phyloP scores from a whole-genome alignment of 345 rosid genomes.

The Bretschneidera sinensis region DNA sequence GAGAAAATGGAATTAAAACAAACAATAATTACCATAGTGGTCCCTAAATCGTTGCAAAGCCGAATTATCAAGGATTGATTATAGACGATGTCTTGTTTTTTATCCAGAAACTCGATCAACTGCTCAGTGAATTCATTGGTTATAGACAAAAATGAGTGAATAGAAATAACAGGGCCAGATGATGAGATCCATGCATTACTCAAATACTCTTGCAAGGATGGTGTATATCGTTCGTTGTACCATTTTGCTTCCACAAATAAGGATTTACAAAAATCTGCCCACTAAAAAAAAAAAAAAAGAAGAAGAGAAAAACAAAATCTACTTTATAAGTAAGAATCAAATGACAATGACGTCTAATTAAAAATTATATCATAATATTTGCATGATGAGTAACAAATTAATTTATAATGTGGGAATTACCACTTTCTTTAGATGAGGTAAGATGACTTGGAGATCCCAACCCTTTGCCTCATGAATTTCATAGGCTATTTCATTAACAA shows the following conservation, averaged over 20 bases:
- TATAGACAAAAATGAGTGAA: slow-evolving; percentile 25
- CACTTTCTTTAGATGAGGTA: slow-evolving; percentile 32
- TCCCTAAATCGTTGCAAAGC: slow-evolving; percentile 47
- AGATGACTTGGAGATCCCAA: slow-evolving; percentile 13
- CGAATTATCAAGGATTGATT: slow-evolving; percentile 36
- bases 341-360: too few relatives aligned
- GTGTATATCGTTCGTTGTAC: slow-evolving; percentile 26
- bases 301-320: background rate
- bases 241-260: slow-evolving; percentile 48
- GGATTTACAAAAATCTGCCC: slow-evolving; percentile 49
- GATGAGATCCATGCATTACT: slow-evolving; percentile 43
- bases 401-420: slow-evolving; percentile 13
- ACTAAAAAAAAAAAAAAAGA: slow-evolving; percentile 16
- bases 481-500: slow-evolving; percentile 29
- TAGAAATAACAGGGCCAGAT: slow-evolving; percentile 30
- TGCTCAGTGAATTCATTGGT: slow-evolving; percentile 11
- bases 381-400: background rate
- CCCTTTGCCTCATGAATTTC: slow-evolving; percentile 31
- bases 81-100: slow-evolving; percentile 25
- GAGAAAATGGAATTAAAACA: too few relatives aligned
- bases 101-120: background rate
- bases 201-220: slow-evolving; percentile 40
- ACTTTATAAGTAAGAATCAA: too few relatives aligned
- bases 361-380: too few relatives aligned
- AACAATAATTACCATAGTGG: slow-evolving; percentile 33